Conservation (phyloP, 2,329 filamentous ascomycete species). For the Emergomyces africanus region DNA sequence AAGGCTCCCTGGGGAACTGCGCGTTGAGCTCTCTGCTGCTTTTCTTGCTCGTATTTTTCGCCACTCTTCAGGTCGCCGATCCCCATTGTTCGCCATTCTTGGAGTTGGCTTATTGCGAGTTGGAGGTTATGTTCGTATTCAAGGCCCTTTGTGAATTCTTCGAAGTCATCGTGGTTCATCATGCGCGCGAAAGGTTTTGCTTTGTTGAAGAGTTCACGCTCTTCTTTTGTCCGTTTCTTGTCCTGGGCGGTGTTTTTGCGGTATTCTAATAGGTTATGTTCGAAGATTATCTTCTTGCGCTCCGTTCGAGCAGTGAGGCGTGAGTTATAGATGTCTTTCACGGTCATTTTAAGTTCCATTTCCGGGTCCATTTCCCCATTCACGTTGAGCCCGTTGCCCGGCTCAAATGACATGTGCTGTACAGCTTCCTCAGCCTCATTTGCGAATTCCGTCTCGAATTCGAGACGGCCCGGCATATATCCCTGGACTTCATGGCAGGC, state of each 20-base stretch:
- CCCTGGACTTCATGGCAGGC: constrained; percentile 97
- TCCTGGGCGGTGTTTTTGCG: constrained; percentile 78
- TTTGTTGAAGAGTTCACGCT: constrained; percentile 80
- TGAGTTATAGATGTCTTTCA: constrained; percentile 97
- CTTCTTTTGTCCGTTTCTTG: constrained; percentile 93
- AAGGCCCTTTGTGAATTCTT: constrained; percentile 69
- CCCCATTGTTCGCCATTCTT: constrained; percentile 80
- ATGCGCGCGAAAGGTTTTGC: constrained; percentile 92
- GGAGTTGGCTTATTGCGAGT: constrained; percentile 76
- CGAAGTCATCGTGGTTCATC: constrained; percentile 90
- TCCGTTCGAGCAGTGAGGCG: constrained; percentile 82
- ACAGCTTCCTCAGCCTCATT: constrained; percentile 98
- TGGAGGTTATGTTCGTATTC: constrained; percentile 85
- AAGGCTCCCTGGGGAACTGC: constrained; percentile 62
- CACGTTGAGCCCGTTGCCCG: constrained; percentile 82
- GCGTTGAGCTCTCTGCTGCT: constrained; percentile 57
- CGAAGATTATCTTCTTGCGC: constrained; percentile 91
- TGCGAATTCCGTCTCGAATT: constrained; percentile 95
- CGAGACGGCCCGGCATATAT: constrained; percentile 93
- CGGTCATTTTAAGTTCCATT: constrained; percentile 92
- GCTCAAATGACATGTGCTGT: constrained; percentile 96
- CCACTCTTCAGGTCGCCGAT: constrained; percentile 77
- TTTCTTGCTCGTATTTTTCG: constrained; percentile 87
- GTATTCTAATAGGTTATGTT: constrained; percentile 88
- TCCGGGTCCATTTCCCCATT: constrained; percentile 86